phyloP scores from a whole-genome alignment of 352 stramenopile species.

The Globisporangium solare region DNA sequence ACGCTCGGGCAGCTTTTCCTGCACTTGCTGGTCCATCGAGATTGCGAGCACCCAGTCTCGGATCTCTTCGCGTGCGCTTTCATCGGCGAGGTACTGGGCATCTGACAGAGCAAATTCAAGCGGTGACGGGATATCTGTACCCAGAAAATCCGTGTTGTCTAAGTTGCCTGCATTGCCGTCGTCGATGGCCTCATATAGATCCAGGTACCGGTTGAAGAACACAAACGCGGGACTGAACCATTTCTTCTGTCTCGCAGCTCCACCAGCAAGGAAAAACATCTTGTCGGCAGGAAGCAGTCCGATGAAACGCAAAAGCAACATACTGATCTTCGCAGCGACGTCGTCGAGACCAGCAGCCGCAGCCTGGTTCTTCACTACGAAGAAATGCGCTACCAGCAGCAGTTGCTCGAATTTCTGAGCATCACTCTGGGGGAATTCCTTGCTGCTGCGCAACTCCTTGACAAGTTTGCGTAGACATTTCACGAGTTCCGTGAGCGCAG shows the following conservation, averaged over 20 bases:
- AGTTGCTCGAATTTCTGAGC: conserved; percentile 77
- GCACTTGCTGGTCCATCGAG: conserved; percentile 94
- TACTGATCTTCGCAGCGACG: conserved; percentile 73
- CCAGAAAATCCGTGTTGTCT: conserved; percentile 93
- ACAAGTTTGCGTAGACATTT: conserved; percentile 60
- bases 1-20: conserved; percentile 83
- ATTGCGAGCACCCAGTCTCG: conserved; percentile 93
- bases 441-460: conserved; percentile 61
- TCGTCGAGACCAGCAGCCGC: conserved; percentile 53
- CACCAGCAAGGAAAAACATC: conserved; percentile 91
- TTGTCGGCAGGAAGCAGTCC: conserved; percentile 90
- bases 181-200: conserved; percentile 93
- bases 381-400: conserved; percentile 74
- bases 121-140: conserved; percentile 88
- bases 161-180: conserved; percentile 78
- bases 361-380: conserved; percentile 68
- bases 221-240: conserved; percentile 92
- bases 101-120: conserved; percentile 73
- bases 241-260: conserved; percentile 76
- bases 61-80: conserved; percentile 89
- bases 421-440: conserved; percentile 43
- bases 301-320: conserved; percentile 89
- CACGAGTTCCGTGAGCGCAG: conserved; percentile 58
- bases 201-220: conserved; percentile 94
- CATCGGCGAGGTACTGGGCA: conserved; percentile 71